A percentile compares a stretch with the other conserved stretches of the same genome.
Evolutionary conservation across 768 basidiomycete genomes (phyloP).

Genomic region (Lactarius psammicola): DNA sequence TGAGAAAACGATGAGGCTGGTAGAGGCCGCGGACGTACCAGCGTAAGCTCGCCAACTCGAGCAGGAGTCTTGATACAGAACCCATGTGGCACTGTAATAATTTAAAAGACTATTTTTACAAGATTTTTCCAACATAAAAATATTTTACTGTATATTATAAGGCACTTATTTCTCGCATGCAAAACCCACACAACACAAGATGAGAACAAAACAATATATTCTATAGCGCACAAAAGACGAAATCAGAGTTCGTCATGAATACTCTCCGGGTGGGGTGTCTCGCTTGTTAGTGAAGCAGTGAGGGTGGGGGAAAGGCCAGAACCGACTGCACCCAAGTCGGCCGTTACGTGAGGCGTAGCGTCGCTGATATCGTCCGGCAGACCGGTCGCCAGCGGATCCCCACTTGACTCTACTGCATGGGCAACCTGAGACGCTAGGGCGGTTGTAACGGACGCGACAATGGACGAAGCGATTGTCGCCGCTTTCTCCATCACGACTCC

Average conservation of each 20-base stretch:
- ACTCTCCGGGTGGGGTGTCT: slow-evolving; percentile 1
- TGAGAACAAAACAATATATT: too few relatives aligned
- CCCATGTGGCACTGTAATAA: too few relatives aligned
- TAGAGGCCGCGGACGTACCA: too few relatives aligned
- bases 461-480: slow-evolving; percentile 1
- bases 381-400: neutral
- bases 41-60: too few relatives aligned
- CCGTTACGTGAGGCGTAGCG: neutral
- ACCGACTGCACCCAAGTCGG: neutral
- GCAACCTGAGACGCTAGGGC: neutral
- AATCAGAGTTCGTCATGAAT: slow-evolving; percentile 22
- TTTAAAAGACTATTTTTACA: too few relatives aligned
- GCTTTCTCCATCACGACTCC: slow-evolving; percentile 8
- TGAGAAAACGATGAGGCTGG: too few relatives aligned
- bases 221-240: neutral
- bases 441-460: slow-evolving; percentile 4
- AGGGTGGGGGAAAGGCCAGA: neutral
- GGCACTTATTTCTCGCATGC: too few relatives aligned
- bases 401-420: neutral
- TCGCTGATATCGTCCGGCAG: neutral
- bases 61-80: too few relatives aligned
- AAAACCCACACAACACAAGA: too few relatives aligned
- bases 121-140: too few relatives aligned
- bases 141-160: too few relatives aligned
- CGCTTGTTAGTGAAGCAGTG: neutral